A percentile compares a stretch with the other conserved stretches of the same genome.
Evolutionary conservation across 768 basidiomycete genomes (phyloP).

Genomic region (Tephrocybe sp.): DNA sequence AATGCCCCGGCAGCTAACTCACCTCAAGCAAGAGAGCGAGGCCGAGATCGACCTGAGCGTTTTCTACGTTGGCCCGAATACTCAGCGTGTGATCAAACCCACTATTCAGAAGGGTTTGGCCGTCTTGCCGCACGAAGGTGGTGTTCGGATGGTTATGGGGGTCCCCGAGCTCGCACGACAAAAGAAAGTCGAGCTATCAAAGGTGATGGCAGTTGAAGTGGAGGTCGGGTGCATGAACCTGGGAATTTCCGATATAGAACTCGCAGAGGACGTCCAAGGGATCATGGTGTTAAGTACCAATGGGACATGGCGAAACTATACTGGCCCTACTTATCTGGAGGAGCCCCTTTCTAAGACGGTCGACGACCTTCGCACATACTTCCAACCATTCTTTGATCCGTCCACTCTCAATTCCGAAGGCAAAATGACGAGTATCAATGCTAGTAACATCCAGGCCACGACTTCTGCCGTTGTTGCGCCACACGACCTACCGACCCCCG

Average conservation of each 20-base stretch:
- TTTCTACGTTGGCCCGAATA: conserved; percentile 15
- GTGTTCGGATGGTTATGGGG: conserved; percentile 12
- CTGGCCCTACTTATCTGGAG: conserved; percentile 20
- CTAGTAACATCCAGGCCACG: background rate
- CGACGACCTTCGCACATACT: conserved; percentile 18
- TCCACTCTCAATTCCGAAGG: conserved; percentile 14
- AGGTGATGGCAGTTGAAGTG: conserved; percentile 14
- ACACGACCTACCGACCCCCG: conserved; percentile 2
- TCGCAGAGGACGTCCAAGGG: background rate
- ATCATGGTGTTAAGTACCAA: conserved; percentile 7
- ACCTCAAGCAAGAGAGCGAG: background rate
- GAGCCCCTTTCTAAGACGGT: conserved; percentile 17
- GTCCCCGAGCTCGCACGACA: conserved; percentile 11
- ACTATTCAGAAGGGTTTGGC: conserved; percentile 16
- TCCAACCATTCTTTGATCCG: conserved; percentile 17
- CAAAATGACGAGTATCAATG: conserved; percentile 11
- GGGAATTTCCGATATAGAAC: conserved; percentile 6
- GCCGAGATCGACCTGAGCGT: conserved; percentile 12
- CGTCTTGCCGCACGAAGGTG: conserved; percentile 13
- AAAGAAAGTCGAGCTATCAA: conserved; percentile 13
- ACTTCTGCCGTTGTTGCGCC: conserved; percentile 7
- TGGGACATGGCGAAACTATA: conserved; percentile 17
- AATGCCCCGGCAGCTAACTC: conserved; percentile 17
- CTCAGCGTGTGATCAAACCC: conserved; percentile 2
- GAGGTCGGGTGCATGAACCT: conserved; percentile 9